phyloP scores from a whole-genome alignment of 345 rosid species.

The Eucalyptus leucophloia region DNA sequence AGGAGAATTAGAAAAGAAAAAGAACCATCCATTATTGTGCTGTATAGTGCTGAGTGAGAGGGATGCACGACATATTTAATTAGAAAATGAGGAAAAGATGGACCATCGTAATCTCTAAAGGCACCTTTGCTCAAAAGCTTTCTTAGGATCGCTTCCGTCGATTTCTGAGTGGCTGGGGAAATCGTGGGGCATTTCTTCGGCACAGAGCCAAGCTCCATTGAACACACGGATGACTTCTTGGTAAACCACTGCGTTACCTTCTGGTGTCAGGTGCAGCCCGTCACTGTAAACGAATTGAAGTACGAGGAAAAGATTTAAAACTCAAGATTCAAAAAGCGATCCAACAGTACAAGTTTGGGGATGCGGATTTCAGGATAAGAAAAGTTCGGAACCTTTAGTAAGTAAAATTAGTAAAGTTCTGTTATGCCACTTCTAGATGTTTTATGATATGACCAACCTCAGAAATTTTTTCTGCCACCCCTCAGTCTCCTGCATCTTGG shows the following conservation, averaged over 20 bases:
- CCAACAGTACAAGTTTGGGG: neutral
- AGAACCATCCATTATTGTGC: neutral
- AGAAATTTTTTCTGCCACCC: slow-evolving; percentile 74
- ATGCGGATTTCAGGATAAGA: neutral
- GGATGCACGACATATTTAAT: neutral
- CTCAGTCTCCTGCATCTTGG: slow-evolving; percentile 72
- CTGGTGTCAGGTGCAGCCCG: slow-evolving; percentile 71
- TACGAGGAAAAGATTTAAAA: neutral
- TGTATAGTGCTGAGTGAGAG: neutral
- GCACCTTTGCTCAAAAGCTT: slow-evolving; percentile 35
- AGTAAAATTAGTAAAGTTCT: neutral
- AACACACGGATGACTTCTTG: slow-evolving; percentile 44
- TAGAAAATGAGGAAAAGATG: neutral
- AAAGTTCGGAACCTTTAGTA: neutral
- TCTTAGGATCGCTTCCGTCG: slow-evolving; percentile 52
- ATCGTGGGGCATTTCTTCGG: slow-evolving; percentile 75
- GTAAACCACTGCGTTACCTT: slow-evolving; percentile 65
- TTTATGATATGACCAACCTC: slow-evolving; percentile 30
- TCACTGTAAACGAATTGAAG: slow-evolving; percentile 34
- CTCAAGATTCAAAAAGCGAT: neutral
- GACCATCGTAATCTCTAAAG: neutral
- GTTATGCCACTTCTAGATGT: neutral
- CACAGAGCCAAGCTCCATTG: slow-evolving; percentile 54
- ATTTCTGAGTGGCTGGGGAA: slow-evolving; percentile 65
- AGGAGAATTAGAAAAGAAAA: neutral